Evolutionary conservation across 176 grass and related monocot species (phyloP).

Genomic region (Tuctoria greenei): DNA sequence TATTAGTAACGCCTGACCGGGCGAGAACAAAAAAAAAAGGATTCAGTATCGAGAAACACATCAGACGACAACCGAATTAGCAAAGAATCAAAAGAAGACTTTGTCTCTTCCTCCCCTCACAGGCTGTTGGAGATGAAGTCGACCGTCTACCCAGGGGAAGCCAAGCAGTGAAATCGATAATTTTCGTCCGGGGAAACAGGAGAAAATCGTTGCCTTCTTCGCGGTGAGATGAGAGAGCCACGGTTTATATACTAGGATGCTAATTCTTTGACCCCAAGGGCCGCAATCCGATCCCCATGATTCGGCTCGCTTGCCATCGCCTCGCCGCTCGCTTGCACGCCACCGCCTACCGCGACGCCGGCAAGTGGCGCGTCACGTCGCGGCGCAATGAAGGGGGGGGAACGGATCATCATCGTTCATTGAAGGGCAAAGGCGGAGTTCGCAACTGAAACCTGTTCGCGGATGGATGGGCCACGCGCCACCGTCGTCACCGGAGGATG

Average conservation of each 20-base stretch:
- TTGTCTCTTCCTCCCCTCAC: not conserved
- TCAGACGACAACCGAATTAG: conserved; percentile 1
- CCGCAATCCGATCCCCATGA: conserved; percentile 25
- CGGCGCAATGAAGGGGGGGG: not conserved
- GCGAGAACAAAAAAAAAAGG: not conserved
- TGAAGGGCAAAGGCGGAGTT: not conserved
- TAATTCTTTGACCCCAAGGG: conserved; percentile 37
- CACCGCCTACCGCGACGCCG: conserved; percentile 7
- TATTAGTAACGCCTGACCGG: not conserved
- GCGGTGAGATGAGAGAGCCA: conserved; percentile 13
- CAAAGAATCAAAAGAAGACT: conserved; percentile 1
- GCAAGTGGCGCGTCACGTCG: conserved; percentile 21
- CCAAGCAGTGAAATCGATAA: not conserved
- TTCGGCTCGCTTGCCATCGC: not conserved
- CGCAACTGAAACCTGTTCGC: not conserved
- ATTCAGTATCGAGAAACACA: conserved; percentile 22
- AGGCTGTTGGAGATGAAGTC: not conserved
- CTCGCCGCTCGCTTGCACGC: conserved; percentile 39
- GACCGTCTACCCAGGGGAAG: not conserved
- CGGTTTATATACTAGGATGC: not conserved
- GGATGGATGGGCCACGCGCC: not conserved
- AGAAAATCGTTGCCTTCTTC: not conserved
- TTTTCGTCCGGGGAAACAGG: not conserved
- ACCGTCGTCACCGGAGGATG: not conserved
- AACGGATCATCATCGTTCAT: not conserved